phyloP scores from a whole-genome alignment of 306 rosid genomes.

The Vigna unguiculata region DNA sequence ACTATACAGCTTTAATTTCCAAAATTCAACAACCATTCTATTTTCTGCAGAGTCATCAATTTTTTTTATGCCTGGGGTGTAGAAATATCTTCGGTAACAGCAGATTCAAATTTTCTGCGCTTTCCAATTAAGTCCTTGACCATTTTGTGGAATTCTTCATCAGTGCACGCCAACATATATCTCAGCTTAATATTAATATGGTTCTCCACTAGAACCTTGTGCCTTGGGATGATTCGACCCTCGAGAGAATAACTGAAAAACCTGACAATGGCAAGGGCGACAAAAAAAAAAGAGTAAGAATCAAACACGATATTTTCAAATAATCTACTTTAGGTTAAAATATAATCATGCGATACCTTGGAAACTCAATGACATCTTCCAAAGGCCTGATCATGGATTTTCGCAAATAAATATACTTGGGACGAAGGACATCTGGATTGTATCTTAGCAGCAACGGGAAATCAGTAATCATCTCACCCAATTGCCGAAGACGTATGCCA shows the following conservation, averaged over 20 bases:
- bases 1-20: slow-evolving; percentile 23
- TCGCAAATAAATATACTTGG: slow-evolving; percentile 80
- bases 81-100: slow-evolving; percentile 37
- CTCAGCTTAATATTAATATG: slow-evolving; percentile 76
- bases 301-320: slow-evolving; percentile 23
- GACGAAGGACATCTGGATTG: slow-evolving; percentile 77
- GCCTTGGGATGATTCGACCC: slow-evolving; percentile 87
- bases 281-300: neutral
- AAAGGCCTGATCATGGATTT: slow-evolving; percentile 86
- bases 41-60: slow-evolving; percentile 26
- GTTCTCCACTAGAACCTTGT: slow-evolving; percentile 80
- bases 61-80: neutral
- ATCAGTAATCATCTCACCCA: slow-evolving; percentile 91
- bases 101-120: slow-evolving; percentile 66
- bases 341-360: slow-evolving; percentile 61
- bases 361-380: slow-evolving; percentile 85
- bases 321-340: slow-evolving; percentile 16
- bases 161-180: slow-evolving; percentile 78
- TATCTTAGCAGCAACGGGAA: slow-evolving; percentile 91
- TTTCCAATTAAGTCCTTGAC: slow-evolving; percentile 57
- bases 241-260: slow-evolving; percentile 95
- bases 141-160: slow-evolving; percentile 78
- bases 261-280: slow-evolving; percentile 48
- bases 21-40: slow-evolving; percentile 18
- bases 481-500: slow-evolving; percentile 63